A percentile compares a stretch with the other conserved stretches of the same genome.
Conservation (phyloP, 2,329 filamentous ascomycete genomes). For the Xylariaceae sp. region DNA sequence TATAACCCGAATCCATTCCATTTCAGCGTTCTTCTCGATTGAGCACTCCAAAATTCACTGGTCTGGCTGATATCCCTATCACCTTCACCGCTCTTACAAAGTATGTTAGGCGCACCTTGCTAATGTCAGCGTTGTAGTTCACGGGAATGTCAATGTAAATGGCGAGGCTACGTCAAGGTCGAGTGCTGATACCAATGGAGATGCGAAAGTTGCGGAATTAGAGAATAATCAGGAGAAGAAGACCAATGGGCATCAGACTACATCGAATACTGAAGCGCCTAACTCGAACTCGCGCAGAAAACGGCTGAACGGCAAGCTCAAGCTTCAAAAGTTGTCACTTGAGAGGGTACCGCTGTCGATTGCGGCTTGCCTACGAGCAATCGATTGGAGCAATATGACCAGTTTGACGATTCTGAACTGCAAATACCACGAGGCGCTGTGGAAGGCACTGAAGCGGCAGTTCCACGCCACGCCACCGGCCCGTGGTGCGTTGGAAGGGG, state of each 20-base stretch:
- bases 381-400: slow-evolving; percentile 70
- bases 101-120: background rate
- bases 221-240: background rate
- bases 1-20: slow-evolving; percentile 8
- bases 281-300: slow-evolving; percentile 24
- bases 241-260: background rate
- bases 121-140: slow-evolving; percentile 10
- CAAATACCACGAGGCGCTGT: slow-evolving; percentile 65
- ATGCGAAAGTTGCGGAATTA: background rate
- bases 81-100: background rate
- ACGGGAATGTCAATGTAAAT: slow-evolving; percentile 19
- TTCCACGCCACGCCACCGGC: slow-evolving; percentile 44
- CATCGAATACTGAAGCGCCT: background rate
- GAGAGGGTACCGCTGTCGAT: slow-evolving; percentile 71
- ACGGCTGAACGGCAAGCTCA: slow-evolving; percentile 53
- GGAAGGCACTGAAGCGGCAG: slow-evolving; percentile 63
- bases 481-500: slow-evolving; percentile 31
- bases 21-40: background rate
- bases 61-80: background rate
- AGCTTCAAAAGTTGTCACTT: slow-evolving; percentile 66
- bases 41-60: background rate
- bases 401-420: slow-evolving; percentile 71
- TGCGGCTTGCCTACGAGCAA: slow-evolving; percentile 60
- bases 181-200: slow-evolving; percentile 3
- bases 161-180: slow-evolving; percentile 10